phyloP scores from a whole-genome alignment of 257 asterid genomes.

The Solanum piurae region DNA sequence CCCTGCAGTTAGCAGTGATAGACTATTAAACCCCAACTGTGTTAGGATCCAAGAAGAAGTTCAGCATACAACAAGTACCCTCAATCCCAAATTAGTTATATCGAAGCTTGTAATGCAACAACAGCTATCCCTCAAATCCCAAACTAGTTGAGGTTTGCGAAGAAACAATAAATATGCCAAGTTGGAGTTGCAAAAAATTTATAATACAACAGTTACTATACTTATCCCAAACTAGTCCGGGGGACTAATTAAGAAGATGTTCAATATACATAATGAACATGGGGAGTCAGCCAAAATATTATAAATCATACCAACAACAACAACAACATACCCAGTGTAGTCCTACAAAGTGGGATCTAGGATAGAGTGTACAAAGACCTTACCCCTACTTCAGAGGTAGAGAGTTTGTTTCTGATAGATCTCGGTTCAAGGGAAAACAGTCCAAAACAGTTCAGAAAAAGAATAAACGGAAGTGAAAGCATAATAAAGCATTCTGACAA shows the following conservation, averaged over 20 bases:
- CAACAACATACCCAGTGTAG: not conserved
- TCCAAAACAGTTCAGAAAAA: not conserved
- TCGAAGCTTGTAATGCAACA: not conserved
- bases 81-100: not conserved
- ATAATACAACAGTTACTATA: not conserved
- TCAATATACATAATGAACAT: not conserved
- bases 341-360: not conserved
- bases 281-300: not conserved
- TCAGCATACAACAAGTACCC: not conserved
- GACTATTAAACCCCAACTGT: not conserved
- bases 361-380: not conserved
- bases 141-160: not conserved
- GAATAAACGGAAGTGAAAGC: not conserved
- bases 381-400: not conserved
- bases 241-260: not conserved
- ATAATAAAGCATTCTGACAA: not conserved
- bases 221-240: not conserved
- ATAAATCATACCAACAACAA: constrained; percentile 18
- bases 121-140: not conserved
- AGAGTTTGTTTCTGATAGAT: not conserved
- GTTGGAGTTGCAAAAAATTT: not conserved
- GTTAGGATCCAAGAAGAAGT: not conserved
- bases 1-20: constrained; percentile 25
- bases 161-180: not conserved
- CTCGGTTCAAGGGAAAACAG: not conserved